Percentiles rank a stretch among this genome's conserved stretches.
Conservation (phyloP, 176 grass and related monocot species). For the Miscanthus lutarioriparius region DNA sequence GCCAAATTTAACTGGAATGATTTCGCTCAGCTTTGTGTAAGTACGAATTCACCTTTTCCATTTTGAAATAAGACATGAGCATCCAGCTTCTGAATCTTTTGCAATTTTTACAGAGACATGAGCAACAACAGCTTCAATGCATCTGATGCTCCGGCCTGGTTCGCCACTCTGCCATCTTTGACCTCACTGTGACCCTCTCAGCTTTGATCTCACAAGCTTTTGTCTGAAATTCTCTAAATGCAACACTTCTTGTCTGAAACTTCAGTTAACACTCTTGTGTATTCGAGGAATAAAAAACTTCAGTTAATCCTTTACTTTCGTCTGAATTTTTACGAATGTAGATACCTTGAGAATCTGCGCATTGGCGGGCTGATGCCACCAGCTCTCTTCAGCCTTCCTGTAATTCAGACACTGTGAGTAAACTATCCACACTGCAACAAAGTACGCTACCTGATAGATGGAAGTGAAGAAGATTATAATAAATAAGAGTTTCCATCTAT, state of each 20-base stretch:
- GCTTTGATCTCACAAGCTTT: background rate
- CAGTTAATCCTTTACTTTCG: background rate
- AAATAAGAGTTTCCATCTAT: no score
- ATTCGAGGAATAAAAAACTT: background rate
- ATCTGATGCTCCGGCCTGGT: constrained; percentile 59
- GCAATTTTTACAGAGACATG: no score
- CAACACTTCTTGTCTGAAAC: constrained; percentile 21
- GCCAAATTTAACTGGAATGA: constrained; percentile 66
- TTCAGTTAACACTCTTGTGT: background rate
- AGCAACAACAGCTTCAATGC: constrained; percentile 59
- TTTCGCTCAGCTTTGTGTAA: background rate
- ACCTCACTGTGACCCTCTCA: constrained; percentile 56
- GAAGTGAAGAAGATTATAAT: no score
- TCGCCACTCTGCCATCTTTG: constrained; percentile 55
- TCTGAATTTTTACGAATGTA: constrained; percentile 8
- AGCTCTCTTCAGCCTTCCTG: constrained; percentile 39
- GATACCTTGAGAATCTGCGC: constrained; percentile 55
- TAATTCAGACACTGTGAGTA: no score
- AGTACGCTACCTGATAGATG: no score
- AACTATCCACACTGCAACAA: no score
- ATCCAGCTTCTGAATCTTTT: no score
- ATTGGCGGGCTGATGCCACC: constrained; percentile 53
- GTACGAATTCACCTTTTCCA: background rate
- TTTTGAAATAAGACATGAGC: no score
- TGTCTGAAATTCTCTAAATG: background rate